Evolutionary conservation across 1,284 basidiomycete species (phyloP).

Genomic region (Cerioporus squamosus): DNA sequence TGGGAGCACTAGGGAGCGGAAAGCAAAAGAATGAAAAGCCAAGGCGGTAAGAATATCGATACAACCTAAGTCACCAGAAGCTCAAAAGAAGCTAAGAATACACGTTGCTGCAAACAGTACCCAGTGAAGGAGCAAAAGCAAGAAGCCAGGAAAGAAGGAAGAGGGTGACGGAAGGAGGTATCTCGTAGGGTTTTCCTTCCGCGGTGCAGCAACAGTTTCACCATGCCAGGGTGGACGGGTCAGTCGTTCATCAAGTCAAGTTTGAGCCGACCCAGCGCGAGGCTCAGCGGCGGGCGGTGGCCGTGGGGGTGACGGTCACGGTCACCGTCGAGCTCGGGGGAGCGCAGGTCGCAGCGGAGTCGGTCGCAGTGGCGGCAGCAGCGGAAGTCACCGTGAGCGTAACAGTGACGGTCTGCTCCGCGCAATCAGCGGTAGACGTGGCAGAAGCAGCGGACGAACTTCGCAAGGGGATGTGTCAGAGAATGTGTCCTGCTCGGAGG

Average conservation of each 20-base stretch:
- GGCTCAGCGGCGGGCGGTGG: slow-evolving; percentile 13
- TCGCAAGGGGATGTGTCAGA: neutral
- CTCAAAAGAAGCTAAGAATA: slow-evolving; percentile 1
- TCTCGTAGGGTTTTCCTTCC: slow-evolving; percentile 7
- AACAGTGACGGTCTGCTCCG: slow-evolving; percentile 25
- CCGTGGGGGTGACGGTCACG: slow-evolving; percentile 16
- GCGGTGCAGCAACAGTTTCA: slow-evolving; percentile 16
- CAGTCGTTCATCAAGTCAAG: slow-evolving; percentile 2
- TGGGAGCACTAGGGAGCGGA: slow-evolving; percentile 12
- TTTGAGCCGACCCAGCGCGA: neutral
- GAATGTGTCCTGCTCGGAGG: too few species aligned
- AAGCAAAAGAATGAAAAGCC: slow-evolving; percentile 9
- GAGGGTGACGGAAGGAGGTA: slow-evolving; percentile 14
- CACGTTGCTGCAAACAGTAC: slow-evolving; percentile 20
- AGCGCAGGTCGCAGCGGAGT: slow-evolving; percentile 15
- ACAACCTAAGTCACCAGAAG: slow-evolving; percentile 19
- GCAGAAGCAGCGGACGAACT: neutral
- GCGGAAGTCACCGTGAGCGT: slow-evolving; percentile 23
- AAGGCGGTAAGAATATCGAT: slow-evolving; percentile 11
- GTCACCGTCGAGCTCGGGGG: slow-evolving; percentile 20
- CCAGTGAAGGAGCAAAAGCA: slow-evolving; percentile 1
- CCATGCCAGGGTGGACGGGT: slow-evolving; percentile 4
- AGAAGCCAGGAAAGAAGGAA: neutral
- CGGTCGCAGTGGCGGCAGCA: slow-evolving; percentile 18
- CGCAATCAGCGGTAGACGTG: slow-evolving; percentile 15